phyloP scores from a whole-genome alignment of 2,329 filamentous ascomycete species.

The Venturia asperata region DNA sequence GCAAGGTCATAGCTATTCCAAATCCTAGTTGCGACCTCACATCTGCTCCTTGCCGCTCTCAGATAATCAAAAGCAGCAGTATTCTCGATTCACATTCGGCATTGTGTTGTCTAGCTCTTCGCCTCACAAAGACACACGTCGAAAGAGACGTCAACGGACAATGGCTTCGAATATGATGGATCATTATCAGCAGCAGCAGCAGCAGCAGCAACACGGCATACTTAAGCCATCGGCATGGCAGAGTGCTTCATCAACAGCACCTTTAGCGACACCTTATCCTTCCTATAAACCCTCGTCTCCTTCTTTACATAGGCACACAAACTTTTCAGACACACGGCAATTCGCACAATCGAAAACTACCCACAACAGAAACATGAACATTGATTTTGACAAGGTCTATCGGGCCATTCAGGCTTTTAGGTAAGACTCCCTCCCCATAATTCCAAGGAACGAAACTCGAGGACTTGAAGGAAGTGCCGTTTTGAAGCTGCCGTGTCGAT shows the following conservation, averaged over 20 bases:
- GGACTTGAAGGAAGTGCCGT: too few relatives aligned
- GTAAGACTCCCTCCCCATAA: background rate
- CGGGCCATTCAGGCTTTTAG: conserved; percentile 4
- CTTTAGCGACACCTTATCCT: background rate
- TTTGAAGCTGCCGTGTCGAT: too few relatives aligned
- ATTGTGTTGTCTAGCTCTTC: background rate
- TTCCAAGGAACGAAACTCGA: background rate
- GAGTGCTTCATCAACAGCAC: background rate
- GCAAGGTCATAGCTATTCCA: background rate
- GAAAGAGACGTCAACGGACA: background rate
- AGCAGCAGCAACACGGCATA: background rate
- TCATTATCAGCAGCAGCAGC: background rate
- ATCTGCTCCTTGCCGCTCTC: background rate
- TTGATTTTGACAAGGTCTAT: background rate
- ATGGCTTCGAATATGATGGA: background rate
- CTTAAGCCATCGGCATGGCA: background rate
- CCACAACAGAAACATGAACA: background rate
- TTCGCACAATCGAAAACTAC: background rate
- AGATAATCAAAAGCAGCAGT: background rate
- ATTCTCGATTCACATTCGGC: background rate
- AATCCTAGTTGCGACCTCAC: background rate
- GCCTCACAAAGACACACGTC: background rate
- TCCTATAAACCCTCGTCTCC: background rate
- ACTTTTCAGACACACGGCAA: background rate
- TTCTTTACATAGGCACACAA: too few relatives aligned